phyloP scores from a whole-genome alignment of 2,329 filamentous ascomycete species.

The Aspergillus sp. region DNA sequence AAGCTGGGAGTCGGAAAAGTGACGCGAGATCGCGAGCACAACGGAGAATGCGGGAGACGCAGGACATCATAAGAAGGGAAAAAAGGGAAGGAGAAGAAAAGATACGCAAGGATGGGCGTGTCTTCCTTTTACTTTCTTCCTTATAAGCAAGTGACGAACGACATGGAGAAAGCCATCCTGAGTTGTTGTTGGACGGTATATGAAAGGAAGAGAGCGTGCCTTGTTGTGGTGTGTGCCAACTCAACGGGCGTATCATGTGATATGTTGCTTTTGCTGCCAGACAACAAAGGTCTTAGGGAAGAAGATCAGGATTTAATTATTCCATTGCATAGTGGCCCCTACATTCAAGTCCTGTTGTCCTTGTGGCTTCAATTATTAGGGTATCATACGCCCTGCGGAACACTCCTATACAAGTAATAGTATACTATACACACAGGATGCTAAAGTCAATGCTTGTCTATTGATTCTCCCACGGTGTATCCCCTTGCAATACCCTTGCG shows the following conservation, averaged over 20 bases:
- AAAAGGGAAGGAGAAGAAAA: slow-evolving; percentile 9
- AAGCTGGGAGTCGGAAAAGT: neutral
- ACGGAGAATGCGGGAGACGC: slow-evolving; percentile 19
- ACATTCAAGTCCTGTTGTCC: no score
- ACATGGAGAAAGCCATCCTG: slow-evolving; percentile 15
- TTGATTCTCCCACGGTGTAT: slow-evolving; percentile 65
- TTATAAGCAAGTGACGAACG: slow-evolving; percentile 17
- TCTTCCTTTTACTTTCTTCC: neutral
- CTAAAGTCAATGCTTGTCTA: slow-evolving; percentile 26
- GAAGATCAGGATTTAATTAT: no score
- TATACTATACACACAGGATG: no score
- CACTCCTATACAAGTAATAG: no score
- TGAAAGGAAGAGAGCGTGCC: slow-evolving; percentile 8
- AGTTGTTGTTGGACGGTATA: slow-evolving; percentile 17
- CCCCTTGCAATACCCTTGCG: slow-evolving; percentile 81
- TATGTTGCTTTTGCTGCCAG: slow-evolving; percentile 3
- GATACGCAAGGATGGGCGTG: slow-evolving; percentile 14
- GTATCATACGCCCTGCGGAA: no score
- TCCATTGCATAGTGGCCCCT: no score
- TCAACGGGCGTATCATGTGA: slow-evolving; percentile 17
- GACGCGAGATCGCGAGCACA: slow-evolving; percentile 25
- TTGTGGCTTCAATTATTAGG: no score
- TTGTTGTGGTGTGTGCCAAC: slow-evolving; percentile 1
- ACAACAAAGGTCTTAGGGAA: no score
- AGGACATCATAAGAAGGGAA: slow-evolving; percentile 26